These are phyloP conservation scores for Powellomyces hirtus DNA, from an alignment of 192 early-diverging fungal genomes.

Conservation along the genomic window DNA sequence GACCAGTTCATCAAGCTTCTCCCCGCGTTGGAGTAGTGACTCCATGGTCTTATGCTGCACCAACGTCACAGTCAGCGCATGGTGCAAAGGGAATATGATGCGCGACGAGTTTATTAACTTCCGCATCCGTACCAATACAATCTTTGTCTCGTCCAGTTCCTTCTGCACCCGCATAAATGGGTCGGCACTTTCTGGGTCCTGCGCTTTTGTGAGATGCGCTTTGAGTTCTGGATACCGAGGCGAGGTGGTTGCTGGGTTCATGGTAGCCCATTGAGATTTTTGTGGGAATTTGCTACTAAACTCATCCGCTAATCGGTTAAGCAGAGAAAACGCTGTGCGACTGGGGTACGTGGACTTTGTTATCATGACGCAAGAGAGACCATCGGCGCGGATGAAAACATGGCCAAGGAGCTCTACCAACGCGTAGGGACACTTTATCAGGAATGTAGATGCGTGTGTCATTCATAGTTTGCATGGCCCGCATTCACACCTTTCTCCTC, in stretches of 20 bases:
- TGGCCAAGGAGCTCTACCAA: constrained; percentile 74
- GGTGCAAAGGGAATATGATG: no score
- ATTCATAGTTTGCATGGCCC: no score
- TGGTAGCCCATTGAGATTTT: constrained; percentile 39
- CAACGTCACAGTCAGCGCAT: not conserved
- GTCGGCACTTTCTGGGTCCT: constrained; percentile 91
- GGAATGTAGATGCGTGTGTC: no score
- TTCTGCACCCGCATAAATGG: constrained; percentile 90
- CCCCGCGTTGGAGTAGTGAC: constrained; percentile 80
- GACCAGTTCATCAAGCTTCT: constrained; percentile 86
- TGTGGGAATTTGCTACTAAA: constrained; percentile 65
- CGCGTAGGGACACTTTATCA: no score
- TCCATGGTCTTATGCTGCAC: constrained; percentile 88
- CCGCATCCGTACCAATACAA: constrained; percentile 63
- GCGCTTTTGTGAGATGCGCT: constrained; percentile 72
- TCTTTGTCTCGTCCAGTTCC: constrained; percentile 96
- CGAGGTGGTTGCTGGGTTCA: constrained; percentile 39
- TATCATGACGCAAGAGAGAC: constrained; percentile 73
- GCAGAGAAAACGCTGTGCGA: constrained; percentile 81
- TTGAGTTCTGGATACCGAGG: constrained; percentile 68
- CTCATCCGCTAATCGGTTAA: constrained; percentile 85
- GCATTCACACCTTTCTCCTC: constrained; percentile 64
- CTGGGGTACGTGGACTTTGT: constrained; percentile 87
- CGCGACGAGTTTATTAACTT: not conserved
- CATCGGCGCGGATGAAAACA: constrained; percentile 70